These are phyloP conservation scores for Neckera pumila DNA, from an alignment of 225 moss, liverwort and hornwort genomes.

Conservation along the genomic window DNA sequence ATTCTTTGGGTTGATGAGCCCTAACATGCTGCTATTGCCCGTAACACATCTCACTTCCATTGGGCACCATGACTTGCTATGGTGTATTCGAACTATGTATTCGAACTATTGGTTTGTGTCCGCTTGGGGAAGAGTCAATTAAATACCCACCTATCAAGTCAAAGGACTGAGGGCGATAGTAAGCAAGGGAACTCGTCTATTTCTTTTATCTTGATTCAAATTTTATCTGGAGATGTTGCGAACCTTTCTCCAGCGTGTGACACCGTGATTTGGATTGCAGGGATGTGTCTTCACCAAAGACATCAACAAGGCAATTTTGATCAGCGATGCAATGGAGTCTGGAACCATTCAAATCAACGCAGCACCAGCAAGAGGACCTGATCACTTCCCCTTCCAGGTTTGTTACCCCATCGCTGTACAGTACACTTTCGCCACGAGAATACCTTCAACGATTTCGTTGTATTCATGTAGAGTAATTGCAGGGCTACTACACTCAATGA, in stretches of 20 bases:
- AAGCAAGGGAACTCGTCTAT: background rate
- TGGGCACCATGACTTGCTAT: background rate
- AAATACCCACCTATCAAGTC: background rate
- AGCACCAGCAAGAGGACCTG: constrained; percentile 47
- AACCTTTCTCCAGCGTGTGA: background rate
- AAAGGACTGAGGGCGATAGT: background rate
- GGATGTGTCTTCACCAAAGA: constrained; percentile 47
- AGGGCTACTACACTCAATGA: background rate
- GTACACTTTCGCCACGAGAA: background rate
- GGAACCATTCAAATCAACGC: constrained; percentile 55
- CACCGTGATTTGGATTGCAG: constrained; percentile 3
- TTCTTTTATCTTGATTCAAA: background rate
- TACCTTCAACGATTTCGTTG: background rate
- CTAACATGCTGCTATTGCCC: background rate
- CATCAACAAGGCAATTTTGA: constrained; percentile 50
- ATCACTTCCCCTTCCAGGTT: constrained; percentile 60
- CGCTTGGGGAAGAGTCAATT: background rate
- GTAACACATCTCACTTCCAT: background rate
- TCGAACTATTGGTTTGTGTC: background rate
- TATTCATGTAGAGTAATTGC: background rate
- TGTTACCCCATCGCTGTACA: background rate
- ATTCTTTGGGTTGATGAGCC: background rate
- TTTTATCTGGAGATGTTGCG: background rate
- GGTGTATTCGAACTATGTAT: background rate
- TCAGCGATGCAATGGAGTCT: constrained; percentile 53